Evolutionary conservation across 345 rosid genomes (phyloP).

Genomic region (Salix caprea): DNA sequence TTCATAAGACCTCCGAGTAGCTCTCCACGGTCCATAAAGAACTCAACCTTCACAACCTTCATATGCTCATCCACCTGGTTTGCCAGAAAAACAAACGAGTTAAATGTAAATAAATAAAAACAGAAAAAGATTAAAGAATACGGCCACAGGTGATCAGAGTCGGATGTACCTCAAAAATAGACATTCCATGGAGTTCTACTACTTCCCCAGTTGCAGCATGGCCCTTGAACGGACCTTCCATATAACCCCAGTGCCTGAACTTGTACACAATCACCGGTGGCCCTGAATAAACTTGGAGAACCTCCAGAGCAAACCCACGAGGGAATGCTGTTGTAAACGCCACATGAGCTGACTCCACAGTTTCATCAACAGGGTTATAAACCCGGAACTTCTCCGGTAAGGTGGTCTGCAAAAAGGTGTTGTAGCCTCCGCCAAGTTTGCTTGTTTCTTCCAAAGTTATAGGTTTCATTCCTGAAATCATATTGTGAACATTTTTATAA

Average conservation of each 20-base stretch:
- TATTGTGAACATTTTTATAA: too few relatives aligned
- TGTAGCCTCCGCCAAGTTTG: slow-evolving; percentile 60
- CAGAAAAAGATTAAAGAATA: neutral
- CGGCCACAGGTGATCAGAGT: neutral
- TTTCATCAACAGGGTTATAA: slow-evolving; percentile 32
- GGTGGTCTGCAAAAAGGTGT: slow-evolving; percentile 46
- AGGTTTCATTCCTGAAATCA: slow-evolving; percentile 40
- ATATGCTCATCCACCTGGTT: slow-evolving; percentile 43
- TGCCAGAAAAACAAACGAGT: neutral
- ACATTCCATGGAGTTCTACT: slow-evolving; percentile 38
- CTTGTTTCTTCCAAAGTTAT: slow-evolving; percentile 35
- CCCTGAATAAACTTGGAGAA: slow-evolving; percentile 52
- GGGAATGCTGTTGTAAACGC: slow-evolving; percentile 56
- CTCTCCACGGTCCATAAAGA: slow-evolving; percentile 49
- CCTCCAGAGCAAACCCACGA: slow-evolving; percentile 57
- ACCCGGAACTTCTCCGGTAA: slow-evolving; percentile 40
- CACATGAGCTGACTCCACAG: slow-evolving; percentile 23
- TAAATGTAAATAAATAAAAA: neutral
- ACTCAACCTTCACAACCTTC: slow-evolving; percentile 52
- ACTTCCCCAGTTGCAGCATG: slow-evolving; percentile 52
- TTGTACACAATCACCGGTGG: slow-evolving; percentile 53
- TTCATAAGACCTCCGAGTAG: slow-evolving; percentile 56
- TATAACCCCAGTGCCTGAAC: slow-evolving; percentile 74
- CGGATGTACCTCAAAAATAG: slow-evolving; percentile 29
- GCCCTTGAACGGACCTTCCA: slow-evolving; percentile 74